Base-by-base conservation (phyloP, 2,329 filamentous ascomycete species). In the Penicillium sp. region DNA sequence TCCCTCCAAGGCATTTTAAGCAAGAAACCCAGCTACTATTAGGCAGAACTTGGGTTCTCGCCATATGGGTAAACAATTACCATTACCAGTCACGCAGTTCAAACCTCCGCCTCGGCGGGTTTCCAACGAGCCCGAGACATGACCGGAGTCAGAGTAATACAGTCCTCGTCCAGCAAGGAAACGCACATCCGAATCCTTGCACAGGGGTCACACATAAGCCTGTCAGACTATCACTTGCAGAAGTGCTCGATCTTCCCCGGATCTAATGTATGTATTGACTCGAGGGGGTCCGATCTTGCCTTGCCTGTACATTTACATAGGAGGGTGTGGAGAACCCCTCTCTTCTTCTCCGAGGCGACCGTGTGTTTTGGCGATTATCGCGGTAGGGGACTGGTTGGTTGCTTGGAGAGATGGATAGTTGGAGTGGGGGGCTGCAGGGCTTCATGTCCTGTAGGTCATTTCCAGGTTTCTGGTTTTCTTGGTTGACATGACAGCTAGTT, bases 101-200 rank as follows among this genome's bases (percentile, higher is more conserved):
- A 39, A 16, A 14, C 48, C 47, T 42, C 39, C 39, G 19, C 19
- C 39, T 42, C 49, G 48, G 62, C 29, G 49, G 48, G 21, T 59
- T 66, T 65, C 19, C 26, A 51, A 61, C 61, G 49, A 53, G 54
- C 37, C 64, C 61, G 62, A 63, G 61, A 65, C 64, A 65, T 56
- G 9, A 47, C 29, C 42, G 43, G 25, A 29, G 47, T 47, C 33
- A 54, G 50, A 54, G 55, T 64, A 50, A 60, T 61, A 63, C 61
- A 62, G 27, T 44, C 29, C 45, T 44, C 48, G 53, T 46, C 33
- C 48, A 55, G 55, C 61, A 63, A 59, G 58, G 62, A 62, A 60
- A 9, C 44, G 37, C 26, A 39, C 45, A 21, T 51, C 14, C 43
- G 14, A 13, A 57, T 60, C 64, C 62, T 65, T 60, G 56, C 59